Evolutionary conservation across 2,329 filamentous ascomycete genomes (phyloP), one percentile per base, ranked within the genome.

Genomic region (Colletotrichum sp.): DNA sequence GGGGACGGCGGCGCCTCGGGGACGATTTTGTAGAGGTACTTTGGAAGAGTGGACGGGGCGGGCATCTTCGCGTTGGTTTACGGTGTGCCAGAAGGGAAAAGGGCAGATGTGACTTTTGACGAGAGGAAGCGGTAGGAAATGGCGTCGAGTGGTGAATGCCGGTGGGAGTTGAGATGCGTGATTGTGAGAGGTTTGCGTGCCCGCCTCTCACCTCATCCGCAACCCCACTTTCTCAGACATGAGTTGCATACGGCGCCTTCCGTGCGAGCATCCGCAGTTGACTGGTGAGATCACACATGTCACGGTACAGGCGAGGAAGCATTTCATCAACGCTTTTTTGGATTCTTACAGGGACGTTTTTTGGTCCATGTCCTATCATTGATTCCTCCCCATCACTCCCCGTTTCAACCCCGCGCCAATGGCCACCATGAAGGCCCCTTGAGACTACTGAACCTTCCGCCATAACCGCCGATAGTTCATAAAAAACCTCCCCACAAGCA

Each of bases 21-120:
- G 49, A 91, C 83, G 80, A 93, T 93, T 80, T 93, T 93, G 87
- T 93, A 93, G 78, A 93, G 84, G 77, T 86, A 90, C 26, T 80
- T 79, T 67, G 82, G 87, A 75, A 84, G 84, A 49, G 80, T 84
- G 64, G 78, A 83, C 66, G 76, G 80, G 9, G 60, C 65, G 66
- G 75, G 52, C 71, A 76, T 76, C 24, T 65, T 32, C 36, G 28
- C 30, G 32, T 36, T 16, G 55, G 12, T 5, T 59, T 52, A 3
- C 28, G 26, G 26, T 36, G 28, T 62, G 28, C 55, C n/a, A 26
- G 21, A 26, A 1, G 13, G 4, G 5, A 6, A 26, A 28, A 9
- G 8, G 10, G 4, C 8, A 59, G 24, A 18, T 28, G 15, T 24
- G 4, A 6, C 2, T 1, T 24, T 28, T 59, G 28, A 18, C 16